Evolutionary conservation across 2,329 filamentous ascomycete genomes (phyloP).

Genomic region (Colletotrichum graminicola): DNA sequence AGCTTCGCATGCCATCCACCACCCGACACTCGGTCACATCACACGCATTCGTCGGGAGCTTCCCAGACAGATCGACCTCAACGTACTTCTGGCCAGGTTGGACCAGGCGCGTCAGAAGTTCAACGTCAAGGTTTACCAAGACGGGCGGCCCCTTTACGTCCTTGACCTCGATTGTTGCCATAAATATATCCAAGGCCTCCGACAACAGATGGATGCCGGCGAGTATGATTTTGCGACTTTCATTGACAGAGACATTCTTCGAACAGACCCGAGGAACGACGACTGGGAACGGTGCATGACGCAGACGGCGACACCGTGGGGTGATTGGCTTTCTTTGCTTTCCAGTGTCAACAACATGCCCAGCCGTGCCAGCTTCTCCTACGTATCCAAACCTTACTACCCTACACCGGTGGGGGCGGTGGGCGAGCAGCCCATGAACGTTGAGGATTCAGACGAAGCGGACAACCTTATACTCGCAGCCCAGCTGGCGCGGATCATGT

Average conservation of each 20-base stretch:
- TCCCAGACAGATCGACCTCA: constrained; percentile 54
- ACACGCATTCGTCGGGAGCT: constrained; percentile 55
- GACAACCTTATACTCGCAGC: constrained; percentile 57
- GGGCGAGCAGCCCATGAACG: constrained; percentile 53
- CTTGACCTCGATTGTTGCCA: constrained; percentile 56
- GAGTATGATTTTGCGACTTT: constrained; percentile 57
- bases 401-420: background rate
- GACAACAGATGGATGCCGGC: constrained; percentile 53
- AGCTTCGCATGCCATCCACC: constrained; percentile 58
- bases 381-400: constrained; percentile 46
- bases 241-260: constrained; percentile 56
- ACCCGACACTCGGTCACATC: constrained; percentile 52
- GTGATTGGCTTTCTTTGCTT: constrained; percentile 54
- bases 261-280: constrained; percentile 24
- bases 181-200: constrained; percentile 53
- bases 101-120: constrained; percentile 54
- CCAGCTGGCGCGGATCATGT: constrained; percentile 58
- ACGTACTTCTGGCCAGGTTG: constrained; percentile 53
- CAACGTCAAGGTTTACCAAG: constrained; percentile 57
- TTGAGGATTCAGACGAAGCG: constrained; percentile 50
- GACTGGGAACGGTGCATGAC: constrained; percentile 56
- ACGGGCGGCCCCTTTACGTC: constrained; percentile 56
- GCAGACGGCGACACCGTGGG: constrained; percentile 53
- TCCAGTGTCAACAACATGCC: constrained; percentile 60
- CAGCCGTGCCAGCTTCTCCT: constrained; percentile 57